These are phyloP conservation scores for Sherardia arvensis DNA, from an alignment of 257 asterid species.

Conservation along the genomic window DNA sequence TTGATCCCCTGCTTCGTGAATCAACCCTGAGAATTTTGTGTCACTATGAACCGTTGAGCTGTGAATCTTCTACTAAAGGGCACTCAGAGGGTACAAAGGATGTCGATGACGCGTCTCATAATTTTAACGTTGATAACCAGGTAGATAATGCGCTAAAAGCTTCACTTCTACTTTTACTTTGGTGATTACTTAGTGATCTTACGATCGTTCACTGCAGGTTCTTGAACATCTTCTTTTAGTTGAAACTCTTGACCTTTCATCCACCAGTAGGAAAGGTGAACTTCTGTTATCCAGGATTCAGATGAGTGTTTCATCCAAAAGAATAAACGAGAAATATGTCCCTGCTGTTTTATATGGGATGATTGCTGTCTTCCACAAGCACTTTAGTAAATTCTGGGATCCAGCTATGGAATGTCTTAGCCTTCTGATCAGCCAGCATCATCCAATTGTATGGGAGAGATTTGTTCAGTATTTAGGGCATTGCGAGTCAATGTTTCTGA, in stretches of 20 bases:
- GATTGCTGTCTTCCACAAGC: constrained; percentile 70
- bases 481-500: constrained; percentile 44
- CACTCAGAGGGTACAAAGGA: constrained; percentile 28
- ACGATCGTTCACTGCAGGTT: constrained; percentile 43
- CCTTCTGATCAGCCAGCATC: constrained; percentile 45
- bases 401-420: constrained; percentile 76
- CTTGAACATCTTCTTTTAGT: constrained; percentile 53
- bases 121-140: constrained; percentile 24
- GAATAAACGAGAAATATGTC: constrained; percentile 49
- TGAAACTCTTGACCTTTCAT: constrained; percentile 63
- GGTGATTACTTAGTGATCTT: background rate
- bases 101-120: constrained; percentile 26
- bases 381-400: constrained; percentile 55
- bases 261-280: constrained; percentile 59
- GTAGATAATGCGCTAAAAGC: constrained; percentile 32
- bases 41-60: constrained; percentile 52
- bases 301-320: constrained; percentile 43
- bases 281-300: constrained; percentile 60
- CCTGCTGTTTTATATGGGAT: constrained; percentile 54
- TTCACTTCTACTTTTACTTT: background rate
- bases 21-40: constrained; percentile 72
- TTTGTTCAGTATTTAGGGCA: constrained; percentile 49
- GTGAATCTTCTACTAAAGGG: constrained; percentile 23
- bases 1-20: constrained; percentile 54
- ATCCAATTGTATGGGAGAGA: constrained; percentile 50